phyloP scores from a whole-genome alignment of 192 early-diverging fungal species.

The Gonapodya prolifera region DNA sequence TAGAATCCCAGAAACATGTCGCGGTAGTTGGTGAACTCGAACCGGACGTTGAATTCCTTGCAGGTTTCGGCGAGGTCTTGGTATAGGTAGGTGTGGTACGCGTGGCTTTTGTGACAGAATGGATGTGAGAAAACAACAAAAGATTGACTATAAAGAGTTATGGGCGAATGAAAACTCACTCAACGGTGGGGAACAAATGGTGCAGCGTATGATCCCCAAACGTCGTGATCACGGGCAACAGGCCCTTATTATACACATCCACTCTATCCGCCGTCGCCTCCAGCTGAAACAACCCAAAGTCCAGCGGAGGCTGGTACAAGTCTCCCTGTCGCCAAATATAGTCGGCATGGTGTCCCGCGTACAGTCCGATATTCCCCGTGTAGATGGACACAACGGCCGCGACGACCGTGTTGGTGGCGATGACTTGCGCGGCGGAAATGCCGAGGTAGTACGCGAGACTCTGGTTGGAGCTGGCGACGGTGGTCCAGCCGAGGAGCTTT shows the following conservation, averaged over 20 bases:
- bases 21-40: neutral
- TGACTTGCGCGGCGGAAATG: neutral
- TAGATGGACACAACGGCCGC: neutral
- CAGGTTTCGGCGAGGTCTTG: neutral
- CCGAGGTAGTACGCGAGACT: neutral
- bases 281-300: neutral
- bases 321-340: neutral
- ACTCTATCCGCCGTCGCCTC: neutral
- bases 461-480: neutral
- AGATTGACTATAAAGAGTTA: too few relatives aligned
- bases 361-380: neutral
- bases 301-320: neutral
- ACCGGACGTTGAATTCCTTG: neutral
- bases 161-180: too few relatives aligned
- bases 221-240: neutral
- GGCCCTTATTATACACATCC: neutral
- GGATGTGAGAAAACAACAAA: too few relatives aligned
- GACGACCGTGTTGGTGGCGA: neutral
- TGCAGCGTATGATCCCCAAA: neutral
- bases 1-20: neutral
- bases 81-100: neutral
- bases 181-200: neutral
- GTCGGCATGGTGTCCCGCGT: neutral
- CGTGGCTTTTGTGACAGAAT: too few relatives aligned
- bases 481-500: neutral